These are phyloP conservation scores for Syzygium aromaticum DNA, from an alignment of 345 rosid species.

Conservation along the genomic window DNA sequence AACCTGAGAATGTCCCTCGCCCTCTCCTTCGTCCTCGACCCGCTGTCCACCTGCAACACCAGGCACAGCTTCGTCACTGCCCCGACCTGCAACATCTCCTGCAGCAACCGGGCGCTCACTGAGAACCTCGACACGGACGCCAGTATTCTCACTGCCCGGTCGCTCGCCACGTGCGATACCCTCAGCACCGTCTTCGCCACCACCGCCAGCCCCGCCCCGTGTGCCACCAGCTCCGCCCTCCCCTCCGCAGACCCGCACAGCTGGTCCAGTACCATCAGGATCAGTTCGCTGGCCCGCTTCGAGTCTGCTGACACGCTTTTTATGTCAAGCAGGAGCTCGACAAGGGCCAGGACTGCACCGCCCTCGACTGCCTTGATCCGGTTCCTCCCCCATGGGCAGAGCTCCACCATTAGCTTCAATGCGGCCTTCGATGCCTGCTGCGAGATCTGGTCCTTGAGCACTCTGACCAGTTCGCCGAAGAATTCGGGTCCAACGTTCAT, in stretches of 20 bases:
- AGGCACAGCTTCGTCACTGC: conserved; percentile 49
- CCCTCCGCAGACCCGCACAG: conserved; percentile 55
- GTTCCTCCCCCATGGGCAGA: conserved; percentile 65
- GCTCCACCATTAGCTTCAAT: conserved; percentile 28
- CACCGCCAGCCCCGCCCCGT: conserved; percentile 48
- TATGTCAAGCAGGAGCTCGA: conserved; percentile 36
- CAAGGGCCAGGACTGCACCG: conserved; percentile 19
- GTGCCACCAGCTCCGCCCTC: conserved; percentile 42
- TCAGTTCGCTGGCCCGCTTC: conserved; percentile 36
- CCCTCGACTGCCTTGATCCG: conserved; percentile 47
- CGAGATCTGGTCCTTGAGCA: conserved; percentile 35
- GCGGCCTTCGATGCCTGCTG: conserved; percentile 39
- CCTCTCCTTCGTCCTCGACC: conserved; percentile 35
- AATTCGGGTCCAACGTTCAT: conserved; percentile 14
- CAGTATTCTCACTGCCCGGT: conserved; percentile 43
- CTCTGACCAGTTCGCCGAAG: conserved; percentile 27
- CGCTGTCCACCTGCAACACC: conserved; percentile 32
- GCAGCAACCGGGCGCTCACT: conserved; percentile 30
- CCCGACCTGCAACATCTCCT: conserved; percentile 56
- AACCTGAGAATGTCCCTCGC: conserved; percentile 37
- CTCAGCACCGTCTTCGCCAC: conserved; percentile 58
- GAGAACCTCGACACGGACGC: conserved; percentile 35
- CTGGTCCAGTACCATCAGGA: conserved; percentile 23
- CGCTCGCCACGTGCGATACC: conserved; percentile 40
- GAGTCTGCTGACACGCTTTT: neutral